Conservation (phyloP, 2,329 filamentous ascomycete genomes). For the Coleophoma crateriformis region DNA sequence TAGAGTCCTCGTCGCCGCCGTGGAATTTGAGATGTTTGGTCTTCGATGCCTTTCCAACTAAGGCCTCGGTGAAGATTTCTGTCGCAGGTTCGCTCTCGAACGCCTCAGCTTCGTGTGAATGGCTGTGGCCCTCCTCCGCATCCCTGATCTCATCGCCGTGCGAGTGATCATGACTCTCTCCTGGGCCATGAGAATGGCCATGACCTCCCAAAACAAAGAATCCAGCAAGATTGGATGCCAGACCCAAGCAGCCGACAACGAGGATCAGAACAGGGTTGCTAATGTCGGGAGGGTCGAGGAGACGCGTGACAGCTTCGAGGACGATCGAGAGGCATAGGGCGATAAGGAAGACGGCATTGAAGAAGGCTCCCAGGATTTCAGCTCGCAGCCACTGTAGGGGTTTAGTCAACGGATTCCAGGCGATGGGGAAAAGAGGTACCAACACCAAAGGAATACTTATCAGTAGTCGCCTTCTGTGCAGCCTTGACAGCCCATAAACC, state of each 20-base stretch:
- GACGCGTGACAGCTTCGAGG: constrained; percentile 86
- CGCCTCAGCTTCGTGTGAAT: constrained; percentile 10
- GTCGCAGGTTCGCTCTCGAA: constrained; percentile 29
- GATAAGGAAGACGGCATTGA: constrained; percentile 97
- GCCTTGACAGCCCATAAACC: constrained; percentile 94
- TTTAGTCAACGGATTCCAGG: constrained; percentile 17
- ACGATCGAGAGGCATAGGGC: constrained; percentile 95
- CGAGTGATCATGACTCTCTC: constrained; percentile 36
- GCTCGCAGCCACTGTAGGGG: constrained; percentile 79
- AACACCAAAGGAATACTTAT: constrained; percentile 93
- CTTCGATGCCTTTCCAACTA: constrained; percentile 42
- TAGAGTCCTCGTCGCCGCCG: constrained; percentile 18
- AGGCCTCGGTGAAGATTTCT: constrained; percentile 35
- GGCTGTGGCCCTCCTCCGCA: constrained; percentile 27
- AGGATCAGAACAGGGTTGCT: constrained; percentile 80
- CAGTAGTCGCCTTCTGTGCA: constrained; percentile 76
- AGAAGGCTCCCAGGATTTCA: constrained; percentile 90
- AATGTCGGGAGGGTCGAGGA: constrained; percentile 87
- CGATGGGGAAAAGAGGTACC: constrained; percentile 27
- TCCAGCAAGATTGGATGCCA: constrained; percentile 83
- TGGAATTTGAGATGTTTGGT: constrained; percentile 21
- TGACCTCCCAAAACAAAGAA: constrained; percentile 92
- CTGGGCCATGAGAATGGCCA: constrained; percentile 72
- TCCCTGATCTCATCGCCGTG: constrained; percentile 21
- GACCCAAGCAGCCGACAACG: constrained; percentile 79